Conservation (phyloP, 2,329 filamentous ascomycete species). For the Nemania sp. region DNA sequence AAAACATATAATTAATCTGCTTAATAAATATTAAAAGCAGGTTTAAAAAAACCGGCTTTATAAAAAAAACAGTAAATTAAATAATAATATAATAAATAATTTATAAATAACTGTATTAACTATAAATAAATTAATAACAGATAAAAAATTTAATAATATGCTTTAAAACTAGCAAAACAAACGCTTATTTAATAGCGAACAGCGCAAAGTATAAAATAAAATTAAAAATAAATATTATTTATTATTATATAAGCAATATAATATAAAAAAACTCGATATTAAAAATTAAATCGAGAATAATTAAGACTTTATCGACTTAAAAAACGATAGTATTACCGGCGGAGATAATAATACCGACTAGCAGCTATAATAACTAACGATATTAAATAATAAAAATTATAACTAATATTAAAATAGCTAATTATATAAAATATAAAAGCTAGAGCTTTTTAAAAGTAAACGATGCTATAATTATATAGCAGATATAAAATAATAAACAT, state of each 20-base stretch:
- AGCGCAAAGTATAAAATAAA: background rate
- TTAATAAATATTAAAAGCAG: background rate
- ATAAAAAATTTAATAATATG: background rate
- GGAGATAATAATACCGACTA: background rate
- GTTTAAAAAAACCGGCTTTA: background rate
- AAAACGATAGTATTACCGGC: too few species aligned
- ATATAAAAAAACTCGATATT: too few species aligned
- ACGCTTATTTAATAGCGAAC: too few species aligned
- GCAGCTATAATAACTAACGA: background rate
- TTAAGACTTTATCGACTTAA: too few species aligned
- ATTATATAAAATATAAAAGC: too few species aligned
- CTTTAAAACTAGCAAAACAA: background rate
- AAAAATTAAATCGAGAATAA: too few species aligned
- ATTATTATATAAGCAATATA: too few species aligned
- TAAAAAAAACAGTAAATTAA: background rate
- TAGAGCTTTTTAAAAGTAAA: too few species aligned
- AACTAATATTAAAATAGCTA: too few species aligned
- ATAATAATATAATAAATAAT: background rate
- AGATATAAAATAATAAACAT: too few species aligned
- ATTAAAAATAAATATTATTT: background rate
- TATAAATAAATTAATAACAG: background rate
- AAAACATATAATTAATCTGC: background rate
- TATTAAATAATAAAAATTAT: background rate
- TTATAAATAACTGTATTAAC: background rate
- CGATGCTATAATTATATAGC: too few species aligned